phyloP scores from a whole-genome alignment of 2,329 filamentous ascomycete genomes.

The Sclerotinia nivalis region DNA sequence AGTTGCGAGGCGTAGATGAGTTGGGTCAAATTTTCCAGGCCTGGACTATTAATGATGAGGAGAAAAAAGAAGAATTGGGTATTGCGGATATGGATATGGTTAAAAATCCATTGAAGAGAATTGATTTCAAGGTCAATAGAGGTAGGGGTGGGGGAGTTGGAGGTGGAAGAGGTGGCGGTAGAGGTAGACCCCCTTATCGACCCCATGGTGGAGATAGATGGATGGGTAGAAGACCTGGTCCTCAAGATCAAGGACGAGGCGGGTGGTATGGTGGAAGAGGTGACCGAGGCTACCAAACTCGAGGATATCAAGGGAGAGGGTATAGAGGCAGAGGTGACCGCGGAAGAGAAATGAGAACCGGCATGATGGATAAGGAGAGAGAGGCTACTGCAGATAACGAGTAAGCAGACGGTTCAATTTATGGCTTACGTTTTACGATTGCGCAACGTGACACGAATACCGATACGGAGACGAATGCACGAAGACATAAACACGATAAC shows the following conservation, averaged over 20 bases:
- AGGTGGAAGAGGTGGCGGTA: conserved; percentile 20
- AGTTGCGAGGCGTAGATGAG: conserved; percentile 56
- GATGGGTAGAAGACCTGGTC: conserved; percentile 7
- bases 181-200: conserved; percentile 19
- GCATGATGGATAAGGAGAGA: conserved; percentile 25
- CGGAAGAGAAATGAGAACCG: conserved; percentile 20
- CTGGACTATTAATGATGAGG: conserved; percentile 59
- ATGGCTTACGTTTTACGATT: conserved; percentile 1
- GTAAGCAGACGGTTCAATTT: background rate
- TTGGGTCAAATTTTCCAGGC: conserved; percentile 63
- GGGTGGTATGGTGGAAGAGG: conserved; percentile 22
- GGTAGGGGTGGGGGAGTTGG: conserved; percentile 26
- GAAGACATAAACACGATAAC: conserved; percentile 10
- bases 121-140: conserved; percentile 59
- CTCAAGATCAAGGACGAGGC: conserved; percentile 18
- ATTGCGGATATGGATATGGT: conserved; percentile 64
- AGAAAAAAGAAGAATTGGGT: conserved; percentile 57
- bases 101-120: conserved; percentile 64
- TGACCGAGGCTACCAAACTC: conserved; percentile 7
- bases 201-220: conserved; percentile 12
- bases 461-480: background rate
- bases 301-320: conserved; percentile 20
- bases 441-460: background rate
- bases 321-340: conserved; percentile 25
- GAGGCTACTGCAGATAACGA: conserved; percentile 2